A percentile compares a stretch with the other conserved stretches of the same genome.
Evolutionary conservation across 2,329 filamentous ascomycete genomes (phyloP).

Genomic region (Incumbomyces lentus): DNA sequence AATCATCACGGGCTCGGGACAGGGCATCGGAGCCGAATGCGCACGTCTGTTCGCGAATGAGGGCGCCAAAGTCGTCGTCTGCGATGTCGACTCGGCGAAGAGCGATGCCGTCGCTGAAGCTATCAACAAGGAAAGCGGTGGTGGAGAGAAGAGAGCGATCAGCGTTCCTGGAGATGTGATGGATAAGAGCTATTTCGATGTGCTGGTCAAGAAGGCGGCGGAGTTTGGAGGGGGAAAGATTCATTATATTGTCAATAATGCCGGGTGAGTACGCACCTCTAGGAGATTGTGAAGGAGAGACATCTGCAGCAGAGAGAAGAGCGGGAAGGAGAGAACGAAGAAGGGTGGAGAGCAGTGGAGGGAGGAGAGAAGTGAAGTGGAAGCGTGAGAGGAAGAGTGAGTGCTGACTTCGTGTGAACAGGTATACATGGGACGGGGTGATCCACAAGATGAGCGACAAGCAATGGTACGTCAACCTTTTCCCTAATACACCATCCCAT

Average conservation of each 20-base stretch:
- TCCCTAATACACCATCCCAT: too few species aligned
- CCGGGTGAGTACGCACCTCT: conserved; percentile 39
- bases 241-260: conserved; percentile 85
- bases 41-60: conserved; percentile 77
- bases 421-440: conserved; percentile 82
- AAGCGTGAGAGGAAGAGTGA: too few species aligned
- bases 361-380: too few species aligned
- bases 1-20: conserved; percentile 77
- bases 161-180: conserved; percentile 69
- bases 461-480: conserved; percentile 16
- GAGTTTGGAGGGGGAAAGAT: conserved; percentile 80
- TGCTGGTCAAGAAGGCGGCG: conserved; percentile 63
- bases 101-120: conserved; percentile 54
- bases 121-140: conserved; percentile 53
- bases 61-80: conserved; percentile 72
- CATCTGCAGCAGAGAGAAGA: too few species aligned
- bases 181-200: conserved; percentile 57
- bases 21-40: conserved; percentile 79
- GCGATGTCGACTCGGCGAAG: conserved; percentile 74
- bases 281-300: too few species aligned
- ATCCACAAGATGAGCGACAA: conserved; percentile 59
- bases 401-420: too few species aligned
- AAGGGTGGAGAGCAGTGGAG: too few species aligned
- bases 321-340: too few species aligned
- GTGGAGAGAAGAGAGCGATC: conserved; percentile 46